Evolutionary conservation across 495 filamentous ascomycete genomes (phyloP).

Genomic region (Podospora appendiculata): DNA sequence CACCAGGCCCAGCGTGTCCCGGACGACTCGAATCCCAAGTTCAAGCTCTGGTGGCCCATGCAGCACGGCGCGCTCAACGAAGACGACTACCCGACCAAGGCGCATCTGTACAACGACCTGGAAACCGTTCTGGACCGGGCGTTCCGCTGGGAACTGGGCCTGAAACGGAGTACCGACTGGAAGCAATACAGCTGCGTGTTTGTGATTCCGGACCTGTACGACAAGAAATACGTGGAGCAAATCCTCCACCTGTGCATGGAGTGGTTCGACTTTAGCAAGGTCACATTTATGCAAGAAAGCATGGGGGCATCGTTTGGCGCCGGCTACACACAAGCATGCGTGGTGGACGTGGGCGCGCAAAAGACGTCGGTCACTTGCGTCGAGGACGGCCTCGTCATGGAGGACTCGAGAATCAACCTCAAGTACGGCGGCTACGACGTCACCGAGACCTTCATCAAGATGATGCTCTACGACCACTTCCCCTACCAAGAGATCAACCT

Average conservation of each 20-base stretch:
- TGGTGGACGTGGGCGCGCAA: slow-evolving; percentile 94
- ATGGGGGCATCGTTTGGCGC: slow-evolving; percentile 93
- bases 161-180: slow-evolving; percentile 74
- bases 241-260: slow-evolving; percentile 77
- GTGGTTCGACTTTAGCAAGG: slow-evolving; percentile 76
- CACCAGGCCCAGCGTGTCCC: slow-evolving; percentile 76
- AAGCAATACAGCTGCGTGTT: slow-evolving; percentile 88
- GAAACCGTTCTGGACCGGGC: slow-evolving; percentile 79
- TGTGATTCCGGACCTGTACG: slow-evolving; percentile 92
- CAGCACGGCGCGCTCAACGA: slow-evolving; percentile 85
- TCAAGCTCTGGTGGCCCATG: slow-evolving; percentile 88
- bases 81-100: slow-evolving; percentile 69
- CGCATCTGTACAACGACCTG: slow-evolving; percentile 75
- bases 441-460: slow-evolving; percentile 88
- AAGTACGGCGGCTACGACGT: slow-evolving; percentile 91
- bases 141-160: slow-evolving; percentile 70
- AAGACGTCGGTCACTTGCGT: slow-evolving; percentile 98
- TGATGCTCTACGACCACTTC: slow-evolving; percentile 94
- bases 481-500: slow-evolving; percentile 92
- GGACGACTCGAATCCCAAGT: slow-evolving; percentile 80
- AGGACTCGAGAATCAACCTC: slow-evolving; percentile 84
- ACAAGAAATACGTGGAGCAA: slow-evolving; percentile 81
- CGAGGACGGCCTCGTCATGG: slow-evolving; percentile 90
- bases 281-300: slow-evolving; percentile 93
- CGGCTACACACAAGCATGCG: slow-evolving; percentile 83